A percentile compares a stretch with the other conserved stretches of the same genome.
These are phyloP conservation scores for Trametes elegans DNA, from an alignment of 768 basidiomycete species.

Conservation along the genomic window DNA sequence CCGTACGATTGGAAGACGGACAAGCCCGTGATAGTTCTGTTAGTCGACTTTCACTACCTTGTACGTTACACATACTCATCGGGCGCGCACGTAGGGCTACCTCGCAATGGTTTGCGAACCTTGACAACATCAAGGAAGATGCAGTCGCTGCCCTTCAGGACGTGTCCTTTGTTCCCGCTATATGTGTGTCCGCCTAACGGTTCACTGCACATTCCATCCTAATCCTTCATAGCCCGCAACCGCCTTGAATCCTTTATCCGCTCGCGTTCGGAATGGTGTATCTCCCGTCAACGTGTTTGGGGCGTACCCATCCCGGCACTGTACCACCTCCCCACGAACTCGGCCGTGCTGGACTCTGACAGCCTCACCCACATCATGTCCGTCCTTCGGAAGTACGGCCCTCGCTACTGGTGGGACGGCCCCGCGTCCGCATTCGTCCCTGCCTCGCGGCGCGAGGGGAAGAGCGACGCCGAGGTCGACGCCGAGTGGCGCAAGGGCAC, in stretches of 20 bases:
- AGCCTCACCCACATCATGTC: slow-evolving; percentile 74
- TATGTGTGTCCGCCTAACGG: slow-evolving; percentile 48
- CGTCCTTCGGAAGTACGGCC: slow-evolving; percentile 70
- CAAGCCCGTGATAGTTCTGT: slow-evolving; percentile 89
- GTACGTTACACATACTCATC: not conserved
- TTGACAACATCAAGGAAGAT: slow-evolving; percentile 76
- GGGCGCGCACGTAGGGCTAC: slow-evolving; percentile 60
- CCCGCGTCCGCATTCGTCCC: slow-evolving; percentile 80
- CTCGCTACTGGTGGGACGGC: slow-evolving; percentile 91
- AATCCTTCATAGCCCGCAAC: slow-evolving; percentile 60
- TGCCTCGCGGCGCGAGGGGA: slow-evolving; percentile 42
- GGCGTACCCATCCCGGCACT: slow-evolving; percentile 95
- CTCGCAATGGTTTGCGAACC: slow-evolving; percentile 96
- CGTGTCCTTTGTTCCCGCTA: slow-evolving; percentile 74
- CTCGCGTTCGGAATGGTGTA: slow-evolving; percentile 97
- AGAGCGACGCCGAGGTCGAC: slow-evolving; percentile 40
- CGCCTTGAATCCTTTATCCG: slow-evolving; percentile 86
- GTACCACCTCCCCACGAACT: slow-evolving; percentile 59
- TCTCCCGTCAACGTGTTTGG: slow-evolving; percentile 96
- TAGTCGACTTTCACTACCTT: slow-evolving; percentile 27
- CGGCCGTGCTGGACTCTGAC: slow-evolving; percentile 59
- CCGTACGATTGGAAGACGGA: slow-evolving; percentile 98
- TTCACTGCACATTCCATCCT: not conserved
- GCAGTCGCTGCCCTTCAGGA: slow-evolving; percentile 67
- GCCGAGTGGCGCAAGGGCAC: slow-evolving; percentile 72